These are phyloP conservation scores for Paracamarosporium sp. DNA, from an alignment of 2,329 filamentous ascomycete genomes.

Conservation along the genomic window DNA sequence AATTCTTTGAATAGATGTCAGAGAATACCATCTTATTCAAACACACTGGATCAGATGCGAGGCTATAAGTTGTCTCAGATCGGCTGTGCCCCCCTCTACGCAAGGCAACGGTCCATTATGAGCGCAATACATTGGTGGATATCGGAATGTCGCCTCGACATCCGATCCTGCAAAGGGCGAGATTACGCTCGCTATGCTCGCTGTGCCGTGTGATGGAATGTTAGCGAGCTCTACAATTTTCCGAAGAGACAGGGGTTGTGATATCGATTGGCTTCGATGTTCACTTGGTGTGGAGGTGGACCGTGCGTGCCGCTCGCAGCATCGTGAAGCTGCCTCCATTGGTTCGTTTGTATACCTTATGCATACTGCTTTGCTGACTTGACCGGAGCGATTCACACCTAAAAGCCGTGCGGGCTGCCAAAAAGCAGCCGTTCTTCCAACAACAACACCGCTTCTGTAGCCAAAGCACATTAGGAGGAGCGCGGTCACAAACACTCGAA, in stretches of 20 bases:
- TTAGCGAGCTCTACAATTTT: background rate
- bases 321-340: background rate
- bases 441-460: conserved; percentile 1
- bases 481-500: background rate
- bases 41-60: background rate
- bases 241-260: background rate
- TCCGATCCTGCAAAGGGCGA: background rate
- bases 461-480: background rate
- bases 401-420: background rate
- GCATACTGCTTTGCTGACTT: background rate
- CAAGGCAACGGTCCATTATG: background rate
- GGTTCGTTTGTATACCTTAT: background rate
- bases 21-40: too few species aligned
- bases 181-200: background rate
- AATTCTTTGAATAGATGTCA: background rate
- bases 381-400: too few species aligned
- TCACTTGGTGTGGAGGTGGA: background rate
- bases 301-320: conserved; percentile 1
- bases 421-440: background rate
- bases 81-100: background rate
- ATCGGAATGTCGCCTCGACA: background rate
- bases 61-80: background rate
- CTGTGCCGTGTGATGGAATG: background rate
- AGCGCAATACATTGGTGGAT: background rate
- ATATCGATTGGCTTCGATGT: background rate